Conservation (phyloP, 805 yeast genomes). For the Hermanozyma aechmeae region DNA sequence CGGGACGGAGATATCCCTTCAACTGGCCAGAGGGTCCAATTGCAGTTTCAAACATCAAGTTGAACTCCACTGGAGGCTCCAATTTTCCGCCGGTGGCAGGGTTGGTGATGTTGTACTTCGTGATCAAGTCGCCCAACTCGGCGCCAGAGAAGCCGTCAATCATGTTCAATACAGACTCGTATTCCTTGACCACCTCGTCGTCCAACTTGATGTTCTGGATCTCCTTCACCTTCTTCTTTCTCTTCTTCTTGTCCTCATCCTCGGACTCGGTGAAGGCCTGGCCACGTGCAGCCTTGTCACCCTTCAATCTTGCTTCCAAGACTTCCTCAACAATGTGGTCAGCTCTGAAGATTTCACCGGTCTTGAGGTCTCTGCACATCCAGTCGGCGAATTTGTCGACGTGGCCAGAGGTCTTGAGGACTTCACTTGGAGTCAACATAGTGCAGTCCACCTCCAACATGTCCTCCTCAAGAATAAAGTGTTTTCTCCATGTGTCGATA, state of each 20-base stretch:
- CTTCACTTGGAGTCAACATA: conserved; percentile 96
- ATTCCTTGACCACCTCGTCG: conserved; percentile 69
- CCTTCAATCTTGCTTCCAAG: conserved; percentile 89
- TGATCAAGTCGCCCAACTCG: conserved; percentile 83
- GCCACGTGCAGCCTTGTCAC: conserved; percentile 96
- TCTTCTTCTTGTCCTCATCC: conserved; percentile 61
- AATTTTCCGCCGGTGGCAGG: conserved; percentile 83
- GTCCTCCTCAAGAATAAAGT: conserved; percentile 93
- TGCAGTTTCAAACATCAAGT: conserved; percentile 98
- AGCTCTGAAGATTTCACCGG: conserved; percentile 98
- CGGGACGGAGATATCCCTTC: conserved; percentile 95
- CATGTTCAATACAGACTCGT: conserved; percentile 79
- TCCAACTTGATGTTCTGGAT: conserved; percentile 87
- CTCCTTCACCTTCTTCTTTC: conserved; percentile 72
- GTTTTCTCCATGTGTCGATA: conserved; percentile 94
- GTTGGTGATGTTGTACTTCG: conserved; percentile 73
- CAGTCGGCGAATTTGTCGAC: conserved; percentile 98
- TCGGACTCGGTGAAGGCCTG: conserved; percentile 40
- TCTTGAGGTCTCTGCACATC: conserved; percentile 94
- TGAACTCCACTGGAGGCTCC: conserved; percentile 90
- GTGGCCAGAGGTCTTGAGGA: conserved; percentile 96
- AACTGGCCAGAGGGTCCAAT: conserved; percentile 97
- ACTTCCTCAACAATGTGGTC: conserved; percentile 98
- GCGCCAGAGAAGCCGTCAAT: conserved; percentile 94
- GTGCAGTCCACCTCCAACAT: conserved; percentile 98